Base-by-base conservation (phyloP, 75 land plant species). In the Cupressus sempervirens region DNA sequence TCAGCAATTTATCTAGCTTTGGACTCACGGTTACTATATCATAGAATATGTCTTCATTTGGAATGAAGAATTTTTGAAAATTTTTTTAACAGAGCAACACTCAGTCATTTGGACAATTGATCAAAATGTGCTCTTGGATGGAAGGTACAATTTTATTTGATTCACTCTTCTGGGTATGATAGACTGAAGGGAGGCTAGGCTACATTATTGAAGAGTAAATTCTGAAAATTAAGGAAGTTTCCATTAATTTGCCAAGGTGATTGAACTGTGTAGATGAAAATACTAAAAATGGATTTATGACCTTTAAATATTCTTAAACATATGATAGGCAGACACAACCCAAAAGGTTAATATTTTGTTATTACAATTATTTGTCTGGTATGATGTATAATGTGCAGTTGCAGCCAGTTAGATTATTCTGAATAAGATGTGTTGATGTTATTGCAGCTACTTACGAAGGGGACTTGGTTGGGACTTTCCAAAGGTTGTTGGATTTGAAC, bases 381-480 rank as follows among this genome's bases (percentile, higher is more conserved):
- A 43, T 26, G n/a, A 3, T 7, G 29, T 45, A n/a, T 45, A 45
- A 79, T 79, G 81, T 43, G 29, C 15, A 45, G 45, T 50, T 26
- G 81, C 81, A 77, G 13, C 16, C n/a, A 79, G 14, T 79, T 77
- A 8, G 46, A 77, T 76, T 45, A 50, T 43, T 79, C 48, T 79
- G 30, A 45, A 26, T 23, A 43, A n/a, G 50, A n/a, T n/a, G 5
- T 79, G 40, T 79, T 79, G 15, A 79, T 50, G 41, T 72, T 23
- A 36, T 88, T 91, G 92, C 92, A 96, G 98, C 90, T 96, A 95
- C 82, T 83, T 96, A 81, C 91, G 91, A 83, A 88, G 88, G 62
- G 93, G 97, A 10, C 75, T 96, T 76, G 91, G 91, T 3, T 96
- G 98, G 98, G 94, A 95, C 81, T 89, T 95, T 20, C 93, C 94